Evolutionary conservation across 2,329 filamentous ascomycete genomes (phyloP).

Genomic region (Neophaeococcomyces aloes): DNA sequence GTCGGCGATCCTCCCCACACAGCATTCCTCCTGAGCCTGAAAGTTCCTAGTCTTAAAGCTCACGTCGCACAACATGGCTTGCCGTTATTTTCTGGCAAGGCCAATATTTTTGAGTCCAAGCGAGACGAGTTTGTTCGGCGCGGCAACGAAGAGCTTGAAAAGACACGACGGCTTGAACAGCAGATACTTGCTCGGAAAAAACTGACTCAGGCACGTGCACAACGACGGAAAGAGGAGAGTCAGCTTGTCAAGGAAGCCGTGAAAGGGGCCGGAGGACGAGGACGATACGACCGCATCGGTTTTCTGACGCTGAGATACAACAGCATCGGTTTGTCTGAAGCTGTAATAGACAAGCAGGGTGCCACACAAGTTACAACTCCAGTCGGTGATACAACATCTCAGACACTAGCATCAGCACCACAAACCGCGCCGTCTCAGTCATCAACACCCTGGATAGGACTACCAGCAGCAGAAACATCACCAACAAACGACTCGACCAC

Average conservation of each 20-base stretch:
- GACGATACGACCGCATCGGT: not conserved
- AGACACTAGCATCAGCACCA: not conserved
- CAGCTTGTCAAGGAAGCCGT: not conserved
- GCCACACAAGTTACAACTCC: not conserved
- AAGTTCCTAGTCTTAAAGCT: not conserved
- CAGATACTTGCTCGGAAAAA: too few species aligned
- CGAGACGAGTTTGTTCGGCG: too few species aligned
- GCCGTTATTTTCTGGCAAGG: not conserved
- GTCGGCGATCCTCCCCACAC: not conserved
- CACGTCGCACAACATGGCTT: not conserved
- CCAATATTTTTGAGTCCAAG: not conserved
- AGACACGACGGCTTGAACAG: too few species aligned
- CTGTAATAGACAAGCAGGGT: too few species aligned
- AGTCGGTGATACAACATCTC: not conserved
- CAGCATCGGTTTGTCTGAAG: not conserved
- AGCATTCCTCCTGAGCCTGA: not conserved
- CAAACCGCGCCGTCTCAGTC: not conserved
- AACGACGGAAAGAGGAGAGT: not conserved
- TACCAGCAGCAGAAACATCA: conserved; percentile 2
- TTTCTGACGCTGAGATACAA: conserved; percentile 6
- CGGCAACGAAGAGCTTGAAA: too few species aligned
- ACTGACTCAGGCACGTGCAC: too few species aligned
- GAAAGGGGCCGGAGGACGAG: not conserved
- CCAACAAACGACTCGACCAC: not conserved
- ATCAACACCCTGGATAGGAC: not conserved